These are phyloP conservation scores for Thermothelomyces thermophilus DNA, from an alignment of 2,329 filamentous ascomycete genomes.

Conservation along the genomic window DNA sequence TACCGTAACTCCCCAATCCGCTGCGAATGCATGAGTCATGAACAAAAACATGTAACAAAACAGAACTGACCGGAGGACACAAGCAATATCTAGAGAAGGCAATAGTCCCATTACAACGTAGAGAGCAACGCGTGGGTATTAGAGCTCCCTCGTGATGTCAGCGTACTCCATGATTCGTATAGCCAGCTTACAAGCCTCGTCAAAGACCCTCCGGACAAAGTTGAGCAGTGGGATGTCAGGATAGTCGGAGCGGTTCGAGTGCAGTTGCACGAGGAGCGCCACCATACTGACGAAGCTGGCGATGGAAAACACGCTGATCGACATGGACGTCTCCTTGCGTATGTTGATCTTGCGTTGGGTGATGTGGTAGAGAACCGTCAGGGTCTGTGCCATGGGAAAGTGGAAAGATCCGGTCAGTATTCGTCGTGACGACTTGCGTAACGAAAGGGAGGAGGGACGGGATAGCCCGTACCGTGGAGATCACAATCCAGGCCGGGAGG, in stretches of 20 bases:
- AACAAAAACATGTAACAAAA: too few relatives aligned
- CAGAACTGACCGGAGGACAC: neutral
- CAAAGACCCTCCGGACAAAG: conserved; percentile 38
- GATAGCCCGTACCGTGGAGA: conserved; percentile 57
- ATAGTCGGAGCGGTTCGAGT: conserved; percentile 55
- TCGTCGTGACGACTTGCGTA: neutral
- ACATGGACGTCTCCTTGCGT: conserved; percentile 69
- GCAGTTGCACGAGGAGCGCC: conserved; percentile 59
- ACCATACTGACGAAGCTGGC: conserved; percentile 72
- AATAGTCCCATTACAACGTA: neutral
- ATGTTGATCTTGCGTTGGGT: conserved; percentile 75
- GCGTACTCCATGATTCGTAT: conserved; percentile 28
- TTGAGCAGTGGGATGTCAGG: conserved; percentile 52
- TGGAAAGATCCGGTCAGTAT: neutral
- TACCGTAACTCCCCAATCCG: neutral
- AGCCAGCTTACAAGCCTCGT: conserved; percentile 25
- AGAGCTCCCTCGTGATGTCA: conserved; percentile 26
- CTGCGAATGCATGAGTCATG: neutral
- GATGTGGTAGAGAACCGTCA: conserved; percentile 69
- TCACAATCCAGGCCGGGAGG: conserved; percentile 70
- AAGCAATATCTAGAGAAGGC: neutral
- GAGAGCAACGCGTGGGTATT: neutral
- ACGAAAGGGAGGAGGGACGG: neutral
- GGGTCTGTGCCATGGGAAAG: conserved; percentile 42
- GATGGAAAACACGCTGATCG: conserved; percentile 69